Evolutionary conservation across 2,329 filamentous ascomycete genomes (phyloP).

Genomic region (Trichoderma arundinaceum): DNA sequence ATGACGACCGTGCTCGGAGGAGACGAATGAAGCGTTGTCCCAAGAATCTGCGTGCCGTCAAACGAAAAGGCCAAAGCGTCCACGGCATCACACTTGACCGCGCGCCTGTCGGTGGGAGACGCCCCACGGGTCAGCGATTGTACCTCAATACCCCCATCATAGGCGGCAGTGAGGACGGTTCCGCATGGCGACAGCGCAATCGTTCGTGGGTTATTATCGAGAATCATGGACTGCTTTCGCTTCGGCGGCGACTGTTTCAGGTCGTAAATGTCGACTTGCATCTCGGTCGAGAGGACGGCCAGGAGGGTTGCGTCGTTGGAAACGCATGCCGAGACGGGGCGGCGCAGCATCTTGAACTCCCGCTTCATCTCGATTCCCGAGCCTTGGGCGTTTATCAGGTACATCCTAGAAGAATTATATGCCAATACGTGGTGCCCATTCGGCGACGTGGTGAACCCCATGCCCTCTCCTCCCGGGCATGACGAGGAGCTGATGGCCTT

Average conservation of each 20-base stretch:
- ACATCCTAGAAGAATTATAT: slow-evolving; percentile 84
- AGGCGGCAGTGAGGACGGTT: slow-evolving; percentile 81
- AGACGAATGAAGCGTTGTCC: slow-evolving; percentile 70
- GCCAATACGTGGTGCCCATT: slow-evolving; percentile 76
- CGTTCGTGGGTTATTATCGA: slow-evolving; percentile 78
- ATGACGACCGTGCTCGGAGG: slow-evolving; percentile 75
- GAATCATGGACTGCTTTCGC: slow-evolving; percentile 73
- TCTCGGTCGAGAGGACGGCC: slow-evolving; percentile 79
- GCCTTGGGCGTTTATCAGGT: slow-evolving; percentile 72
- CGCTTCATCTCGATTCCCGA: slow-evolving; percentile 68
- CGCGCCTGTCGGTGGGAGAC: slow-evolving; percentile 69
- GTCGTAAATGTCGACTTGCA: slow-evolving; percentile 86
- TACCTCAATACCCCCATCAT: slow-evolving; percentile 88
- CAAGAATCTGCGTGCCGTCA: slow-evolving; percentile 78
- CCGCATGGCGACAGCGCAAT: slow-evolving; percentile 83
- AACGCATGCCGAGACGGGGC: slow-evolving; percentile 78
- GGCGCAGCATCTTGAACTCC: slow-evolving; percentile 78
- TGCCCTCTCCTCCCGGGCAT: slow-evolving; percentile 81
- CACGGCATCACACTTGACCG: slow-evolving; percentile 78
- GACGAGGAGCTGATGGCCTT: slow-evolving; percentile 84
- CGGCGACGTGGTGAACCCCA: slow-evolving; percentile 82
- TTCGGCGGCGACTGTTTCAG: slow-evolving; percentile 68
- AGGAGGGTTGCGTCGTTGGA: slow-evolving; percentile 77
- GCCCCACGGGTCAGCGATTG: slow-evolving; percentile 72
- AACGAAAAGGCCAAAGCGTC: slow-evolving; percentile 77